Percentiles rank a stretch among this genome's conserved stretches.
These are phyloP conservation scores for Linum usitatissimum DNA, from an alignment of 345 rosid species.

Conservation along the genomic window DNA sequence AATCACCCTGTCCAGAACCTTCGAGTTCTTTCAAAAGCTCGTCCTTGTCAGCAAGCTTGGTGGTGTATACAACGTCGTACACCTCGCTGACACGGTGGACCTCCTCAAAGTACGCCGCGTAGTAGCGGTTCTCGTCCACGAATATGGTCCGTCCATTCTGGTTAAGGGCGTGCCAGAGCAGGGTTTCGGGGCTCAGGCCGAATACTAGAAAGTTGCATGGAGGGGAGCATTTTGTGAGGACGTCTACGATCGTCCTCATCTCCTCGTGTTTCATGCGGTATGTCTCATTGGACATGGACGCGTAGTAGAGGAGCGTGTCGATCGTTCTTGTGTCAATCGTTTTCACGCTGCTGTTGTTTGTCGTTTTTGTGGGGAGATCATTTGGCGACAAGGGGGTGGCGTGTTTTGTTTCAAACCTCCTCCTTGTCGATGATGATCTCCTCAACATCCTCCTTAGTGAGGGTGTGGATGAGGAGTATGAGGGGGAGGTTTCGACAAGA, in stretches of 20 bases:
- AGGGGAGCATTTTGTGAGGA: constrained; percentile 32
- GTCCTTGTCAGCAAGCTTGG: constrained; percentile 44
- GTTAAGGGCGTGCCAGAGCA: constrained; percentile 69
- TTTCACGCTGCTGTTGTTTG: too few relatives aligned
- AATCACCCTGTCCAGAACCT: constrained; percentile 22
- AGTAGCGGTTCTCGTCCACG: constrained; percentile 63
- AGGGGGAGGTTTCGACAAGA: too few relatives aligned
- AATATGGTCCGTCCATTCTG: constrained; percentile 59
- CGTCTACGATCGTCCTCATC: constrained; percentile 41
- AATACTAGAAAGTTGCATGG: constrained; percentile 61
- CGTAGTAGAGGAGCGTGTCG: constrained; percentile 65
- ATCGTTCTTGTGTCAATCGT: constrained; percentile 34
- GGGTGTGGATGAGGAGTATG: constrained; percentile 9
- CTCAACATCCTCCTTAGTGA: constrained; percentile 4
- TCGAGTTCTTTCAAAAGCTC: constrained; percentile 34
- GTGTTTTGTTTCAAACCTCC: background rate
- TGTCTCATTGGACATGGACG: constrained; percentile 35
- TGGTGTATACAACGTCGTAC: constrained; percentile 64
- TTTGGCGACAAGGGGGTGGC: background rate
- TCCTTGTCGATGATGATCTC: constrained; percentile 8
- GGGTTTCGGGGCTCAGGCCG: constrained; percentile 75
- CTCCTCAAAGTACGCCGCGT: constrained; percentile 50
- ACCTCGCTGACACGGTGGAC: constrained; percentile 52
- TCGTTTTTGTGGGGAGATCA: background rate
- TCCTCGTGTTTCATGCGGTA: constrained; percentile 52